Percentiles rank a stretch among this genome's conserved stretches.
Conservation (phyloP, 495 filamentous ascomycete genomes). For the Venustampulla echinocandica region DNA sequence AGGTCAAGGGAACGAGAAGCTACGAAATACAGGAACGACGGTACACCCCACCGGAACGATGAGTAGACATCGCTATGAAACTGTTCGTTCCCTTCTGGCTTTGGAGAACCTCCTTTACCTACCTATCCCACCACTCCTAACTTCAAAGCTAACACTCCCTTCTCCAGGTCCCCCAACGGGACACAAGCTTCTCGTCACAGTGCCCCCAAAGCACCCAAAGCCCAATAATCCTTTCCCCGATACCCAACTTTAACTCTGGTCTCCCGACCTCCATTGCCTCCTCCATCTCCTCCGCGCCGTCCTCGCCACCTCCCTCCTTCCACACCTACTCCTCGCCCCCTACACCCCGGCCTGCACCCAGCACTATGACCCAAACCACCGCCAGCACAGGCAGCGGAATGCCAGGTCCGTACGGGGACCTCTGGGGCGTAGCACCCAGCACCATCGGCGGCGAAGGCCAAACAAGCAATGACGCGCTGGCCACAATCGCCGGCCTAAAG, state of each 20-base stretch:
- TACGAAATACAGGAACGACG: no score
- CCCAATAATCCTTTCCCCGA: not conserved
- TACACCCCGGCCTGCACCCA: not conserved
- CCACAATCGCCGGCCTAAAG: slow-evolving; percentile 3
- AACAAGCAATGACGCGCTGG: slow-evolving; percentile 1
- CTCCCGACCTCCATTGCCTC: slow-evolving; percentile 2
- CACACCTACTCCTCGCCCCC: slow-evolving; percentile 1
- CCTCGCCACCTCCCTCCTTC: slow-evolving; percentile 5
- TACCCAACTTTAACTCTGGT: slow-evolving; percentile 5
- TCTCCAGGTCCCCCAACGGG: slow-evolving; percentile 2
- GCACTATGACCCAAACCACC: not conserved
- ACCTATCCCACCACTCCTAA: not conserved
- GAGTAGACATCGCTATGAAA: slow-evolving; percentile 3
- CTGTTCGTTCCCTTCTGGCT: not conserved
- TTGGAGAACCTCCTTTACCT: not conserved
- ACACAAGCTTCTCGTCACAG: not conserved
- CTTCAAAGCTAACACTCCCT: no score
- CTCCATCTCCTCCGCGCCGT: not conserved
- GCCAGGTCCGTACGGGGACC: not conserved
- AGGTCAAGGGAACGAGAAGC: no score
- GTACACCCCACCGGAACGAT: not conserved
- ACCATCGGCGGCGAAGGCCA: not conserved
- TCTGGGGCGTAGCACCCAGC: slow-evolving; percentile 2
- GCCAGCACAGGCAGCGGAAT: no score
- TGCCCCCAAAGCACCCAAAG: not conserved